Evolutionary conservation across 2,329 filamentous ascomycete genomes (phyloP).

Genomic region (Sordariomycetes sp.): DNA sequence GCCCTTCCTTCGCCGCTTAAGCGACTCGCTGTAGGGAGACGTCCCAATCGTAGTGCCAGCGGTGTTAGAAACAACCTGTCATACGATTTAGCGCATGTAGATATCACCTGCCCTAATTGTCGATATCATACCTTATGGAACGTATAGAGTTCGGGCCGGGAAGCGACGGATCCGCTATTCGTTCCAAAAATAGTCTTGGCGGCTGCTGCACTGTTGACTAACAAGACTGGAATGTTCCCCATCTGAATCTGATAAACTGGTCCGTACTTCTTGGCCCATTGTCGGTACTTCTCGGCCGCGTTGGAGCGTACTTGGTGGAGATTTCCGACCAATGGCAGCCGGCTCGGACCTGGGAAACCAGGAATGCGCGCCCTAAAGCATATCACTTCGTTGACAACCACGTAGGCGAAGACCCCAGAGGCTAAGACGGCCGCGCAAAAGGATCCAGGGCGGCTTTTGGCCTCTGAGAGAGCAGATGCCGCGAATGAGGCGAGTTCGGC

Average conservation of each 20-base stretch:
- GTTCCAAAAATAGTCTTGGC: conserved; percentile 36
- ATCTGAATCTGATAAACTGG: conserved; percentile 42
- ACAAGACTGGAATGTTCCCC: conserved; percentile 40
- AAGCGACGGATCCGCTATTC: conserved; percentile 39
- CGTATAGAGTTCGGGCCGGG: conserved; percentile 42
- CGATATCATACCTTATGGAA: conserved; percentile 38
- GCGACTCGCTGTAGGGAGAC: conserved; percentile 49
- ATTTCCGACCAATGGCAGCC: conserved; percentile 40
- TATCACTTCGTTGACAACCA: conserved; percentile 34
- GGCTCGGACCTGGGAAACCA: conserved; percentile 31
- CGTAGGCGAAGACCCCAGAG: conserved; percentile 19
- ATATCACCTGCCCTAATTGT: background rate
- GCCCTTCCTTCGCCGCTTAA: conserved; percentile 51
- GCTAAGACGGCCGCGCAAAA: background rate
- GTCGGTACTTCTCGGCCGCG: conserved; percentile 40
- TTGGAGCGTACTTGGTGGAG: conserved; percentile 39
- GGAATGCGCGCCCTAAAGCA: conserved; percentile 28
- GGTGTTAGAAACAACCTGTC: conserved; percentile 47
- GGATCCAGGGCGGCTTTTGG: background rate
- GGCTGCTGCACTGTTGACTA: conserved; percentile 39
- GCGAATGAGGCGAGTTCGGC: background rate
- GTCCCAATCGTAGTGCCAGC: conserved; percentile 57
- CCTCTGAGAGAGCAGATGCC: background rate
- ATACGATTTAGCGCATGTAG: background rate
- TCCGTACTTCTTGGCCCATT: conserved; percentile 34